Conservation (phyloP, 805 yeast species). For the Yamadazyma nakazawae region DNA sequence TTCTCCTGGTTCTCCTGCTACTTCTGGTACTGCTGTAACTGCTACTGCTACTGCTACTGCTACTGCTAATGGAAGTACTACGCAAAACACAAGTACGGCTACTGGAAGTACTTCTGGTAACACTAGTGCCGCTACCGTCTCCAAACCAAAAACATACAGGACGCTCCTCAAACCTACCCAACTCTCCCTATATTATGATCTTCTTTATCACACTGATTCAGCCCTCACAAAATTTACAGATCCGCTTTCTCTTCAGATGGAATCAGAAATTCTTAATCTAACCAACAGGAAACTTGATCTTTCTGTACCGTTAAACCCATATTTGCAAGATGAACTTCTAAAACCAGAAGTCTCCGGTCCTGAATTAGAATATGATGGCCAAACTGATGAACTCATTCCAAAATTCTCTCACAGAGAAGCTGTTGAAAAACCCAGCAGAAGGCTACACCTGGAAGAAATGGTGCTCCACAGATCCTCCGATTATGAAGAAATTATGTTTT, state of each 20-base stretch:
- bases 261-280: conserved; percentile 77
- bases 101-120: neutral
- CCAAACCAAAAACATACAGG: conserved; percentile 68
- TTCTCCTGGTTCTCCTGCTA: neutral
- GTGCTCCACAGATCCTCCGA: conserved; percentile 67
- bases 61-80: neutral
- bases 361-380: conserved; percentile 40
- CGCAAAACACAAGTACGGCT: neutral
- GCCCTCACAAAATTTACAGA: conserved; percentile 76
- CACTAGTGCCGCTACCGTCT: neutral
- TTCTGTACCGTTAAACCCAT: conserved; percentile 71
- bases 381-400: conserved; percentile 29
- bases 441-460: conserved; percentile 41
- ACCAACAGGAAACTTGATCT: conserved; percentile 77
- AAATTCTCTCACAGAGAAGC: conserved; percentile 31
- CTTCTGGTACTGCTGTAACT: neutral
- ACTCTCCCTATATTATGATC: conserved; percentile 76
- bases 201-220: conserved; percentile 77
- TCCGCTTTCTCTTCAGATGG: conserved; percentile 73
- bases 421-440: conserved; percentile 28
- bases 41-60: neutral
- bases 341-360: conserved; percentile 50
- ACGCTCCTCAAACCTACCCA: conserved; percentile 80
- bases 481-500: conserved; percentile 83
- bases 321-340: conserved; percentile 41